Percentiles rank a stretch among this genome's conserved stretches.
phyloP scores from a whole-genome alignment of 2,329 filamentous ascomycete species.

The Cryphonectria parasitica region DNA sequence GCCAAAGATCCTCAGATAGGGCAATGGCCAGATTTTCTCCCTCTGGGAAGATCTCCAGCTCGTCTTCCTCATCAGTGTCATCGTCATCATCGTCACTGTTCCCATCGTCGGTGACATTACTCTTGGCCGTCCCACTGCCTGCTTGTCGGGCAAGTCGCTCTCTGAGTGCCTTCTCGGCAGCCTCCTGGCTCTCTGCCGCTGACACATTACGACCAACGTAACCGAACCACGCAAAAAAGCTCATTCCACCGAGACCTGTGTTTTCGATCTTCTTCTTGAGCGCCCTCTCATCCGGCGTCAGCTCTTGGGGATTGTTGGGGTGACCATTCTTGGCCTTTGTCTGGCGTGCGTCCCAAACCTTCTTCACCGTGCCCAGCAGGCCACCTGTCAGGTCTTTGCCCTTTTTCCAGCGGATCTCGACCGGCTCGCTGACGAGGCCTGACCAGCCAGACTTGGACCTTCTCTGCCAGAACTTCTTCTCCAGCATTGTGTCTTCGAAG shows the following conservation, averaged over 20 bases:
- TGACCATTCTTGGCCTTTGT: conserved; percentile 41
- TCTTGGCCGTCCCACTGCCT: conserved; percentile 45
- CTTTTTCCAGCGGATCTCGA: conserved; percentile 85
- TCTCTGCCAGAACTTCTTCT: conserved; percentile 93
- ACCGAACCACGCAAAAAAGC: conserved; percentile 91
- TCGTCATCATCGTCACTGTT: conserved; percentile 61
- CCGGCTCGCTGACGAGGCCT: conserved; percentile 85
- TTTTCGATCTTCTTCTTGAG: conserved; percentile 60
- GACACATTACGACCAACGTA: conserved; percentile 73
- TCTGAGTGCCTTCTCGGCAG: conserved; percentile 61
- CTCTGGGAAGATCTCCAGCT: conserved; percentile 83
- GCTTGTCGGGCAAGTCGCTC: conserved; percentile 55
- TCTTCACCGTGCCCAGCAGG: conserved; percentile 72
- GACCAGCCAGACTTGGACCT: conserved; percentile 68
- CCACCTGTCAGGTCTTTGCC: conserved; percentile 84
- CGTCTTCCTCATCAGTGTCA: conserved; percentile 64
- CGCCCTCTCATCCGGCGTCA: conserved; percentile 52
- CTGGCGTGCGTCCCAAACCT: conserved; percentile 68
- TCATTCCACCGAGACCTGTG: conserved; percentile 66
- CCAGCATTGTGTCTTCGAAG: conserved; percentile 76
- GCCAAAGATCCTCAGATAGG: conserved; percentile 87
- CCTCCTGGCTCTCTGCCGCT: conserved; percentile 71
- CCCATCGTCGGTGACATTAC: conserved; percentile 45
- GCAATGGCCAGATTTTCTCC: conserved; percentile 82
- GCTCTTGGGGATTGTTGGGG: conserved; percentile 40